A percentile compares a stretch with the other conserved stretches of the same genome.
Conservation (phyloP, 176 grass and related monocot genomes). For the Carex scoparia region DNA sequence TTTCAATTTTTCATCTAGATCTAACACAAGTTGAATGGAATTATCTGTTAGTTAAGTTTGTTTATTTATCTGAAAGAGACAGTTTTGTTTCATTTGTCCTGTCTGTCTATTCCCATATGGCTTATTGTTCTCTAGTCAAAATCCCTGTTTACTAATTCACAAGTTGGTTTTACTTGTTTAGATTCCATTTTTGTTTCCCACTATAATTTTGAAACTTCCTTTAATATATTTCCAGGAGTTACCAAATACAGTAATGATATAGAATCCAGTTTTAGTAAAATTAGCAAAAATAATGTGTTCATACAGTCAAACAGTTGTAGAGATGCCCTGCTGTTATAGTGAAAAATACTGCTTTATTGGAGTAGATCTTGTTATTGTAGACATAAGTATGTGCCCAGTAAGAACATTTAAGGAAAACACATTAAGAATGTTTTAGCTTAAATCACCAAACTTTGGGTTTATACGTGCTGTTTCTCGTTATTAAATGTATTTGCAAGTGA, state of each 20-base stretch:
- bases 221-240: background rate
- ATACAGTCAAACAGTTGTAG: background rate
- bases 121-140: background rate
- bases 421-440: background rate
- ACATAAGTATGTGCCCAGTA: background rate
- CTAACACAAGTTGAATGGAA: background rate
- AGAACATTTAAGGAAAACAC: background rate
- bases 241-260: background rate
- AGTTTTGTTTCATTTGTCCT: background rate
- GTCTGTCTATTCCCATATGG: background rate
- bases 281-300: background rate
- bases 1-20: background rate
- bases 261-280: background rate
- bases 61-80: constrained; percentile 10
- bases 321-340: background rate
- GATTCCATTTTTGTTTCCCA: background rate
- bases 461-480: background rate
- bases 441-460: background rate
- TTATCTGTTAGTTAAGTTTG: background rate
- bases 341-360: background rate
- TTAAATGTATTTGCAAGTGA: background rate
- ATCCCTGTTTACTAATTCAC: background rate
- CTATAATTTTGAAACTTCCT: background rate
- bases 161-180: background rate
- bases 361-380: background rate